Evolutionary conservation across 257 asterid species (phyloP), one percentile per base, ranked within the genome.

Genomic region (Lavandula angustifolia): DNA sequence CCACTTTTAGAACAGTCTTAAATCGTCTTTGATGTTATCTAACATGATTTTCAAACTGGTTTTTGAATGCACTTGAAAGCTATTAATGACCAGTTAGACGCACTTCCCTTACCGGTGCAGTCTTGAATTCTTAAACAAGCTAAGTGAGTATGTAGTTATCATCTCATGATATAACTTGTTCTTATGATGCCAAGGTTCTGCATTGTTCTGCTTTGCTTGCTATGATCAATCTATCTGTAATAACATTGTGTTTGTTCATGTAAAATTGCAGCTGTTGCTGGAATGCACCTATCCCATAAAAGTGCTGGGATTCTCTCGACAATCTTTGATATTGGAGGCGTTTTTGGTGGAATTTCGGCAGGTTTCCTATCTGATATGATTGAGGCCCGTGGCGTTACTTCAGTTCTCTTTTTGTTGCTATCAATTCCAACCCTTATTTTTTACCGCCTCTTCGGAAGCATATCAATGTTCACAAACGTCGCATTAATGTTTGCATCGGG

Each of bases 261-360:
- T 17, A 67, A 68, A 44, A 48, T 67, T 76, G 78, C 83, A 90
- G 97, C 88, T 59, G 83, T 94, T 80, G 94, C 91, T 3, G 99
- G 96, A 34, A 86, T 74, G 64, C 83, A 85, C 72, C 68, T 90
- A 38, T 87, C 97, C 43, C 90, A 90, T 59, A 70, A 75, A 77
- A 81, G 77, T 10, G 96, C 99, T 40, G 99, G 99, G 44, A 83
- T 87, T 55, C 90, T 90, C 68, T 94, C 99, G 0, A 81, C 92
- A 54, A 63, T 87, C 69, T 94, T 94, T 54, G 97, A 94, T 79
- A 74, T 87, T 22, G 99, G 99, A 68, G 96, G 99, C 34, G 94
- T 85, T 14, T 17, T 83, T 35, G 97, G 99, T n/a, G 97, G 96
- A 29, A 83, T 94, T 69, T 72, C 79, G 56, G 97, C 99, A 1